Conservation (phyloP, 306 rosid genomes). For the Quercus rubra region DNA sequence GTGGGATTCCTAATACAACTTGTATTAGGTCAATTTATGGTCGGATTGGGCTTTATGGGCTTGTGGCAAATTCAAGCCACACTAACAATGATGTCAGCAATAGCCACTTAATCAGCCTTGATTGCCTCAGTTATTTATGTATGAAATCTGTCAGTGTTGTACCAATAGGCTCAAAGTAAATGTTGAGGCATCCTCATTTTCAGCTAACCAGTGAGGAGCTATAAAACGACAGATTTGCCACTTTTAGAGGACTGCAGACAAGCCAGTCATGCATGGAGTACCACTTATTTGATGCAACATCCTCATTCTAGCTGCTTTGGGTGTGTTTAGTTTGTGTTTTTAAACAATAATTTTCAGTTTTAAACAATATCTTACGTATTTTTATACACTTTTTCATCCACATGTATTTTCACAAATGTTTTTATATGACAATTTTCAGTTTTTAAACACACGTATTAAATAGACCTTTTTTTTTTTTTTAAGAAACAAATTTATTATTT, state of each 20-base stretch:
- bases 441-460: too few relatives aligned
- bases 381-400: too few relatives aligned
- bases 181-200: slow-evolving; percentile 51
- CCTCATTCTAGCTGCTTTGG: background rate
- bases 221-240: slow-evolving; percentile 33
- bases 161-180: slow-evolving; percentile 12
- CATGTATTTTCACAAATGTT: too few relatives aligned
- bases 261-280: background rate
- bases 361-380: too few relatives aligned
- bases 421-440: too few relatives aligned
- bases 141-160: slow-evolving; percentile 20
- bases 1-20: too few relatives aligned
- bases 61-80: too few relatives aligned
- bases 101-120: background rate
- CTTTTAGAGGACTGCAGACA: slow-evolving; percentile 30
- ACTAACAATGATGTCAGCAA: background rate
- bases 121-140: slow-evolving; percentile 1
- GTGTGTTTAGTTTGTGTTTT: too few relatives aligned
- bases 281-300: background rate
- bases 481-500: background rate
- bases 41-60: too few relatives aligned
- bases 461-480: too few relatives aligned
- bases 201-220: slow-evolving; percentile 44
- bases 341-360: too few relatives aligned
- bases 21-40: too few relatives aligned